Evolutionary conservation across 495 filamentous ascomycete genomes (phyloP).

Genomic region (Penicillium bovifimosum): DNA sequence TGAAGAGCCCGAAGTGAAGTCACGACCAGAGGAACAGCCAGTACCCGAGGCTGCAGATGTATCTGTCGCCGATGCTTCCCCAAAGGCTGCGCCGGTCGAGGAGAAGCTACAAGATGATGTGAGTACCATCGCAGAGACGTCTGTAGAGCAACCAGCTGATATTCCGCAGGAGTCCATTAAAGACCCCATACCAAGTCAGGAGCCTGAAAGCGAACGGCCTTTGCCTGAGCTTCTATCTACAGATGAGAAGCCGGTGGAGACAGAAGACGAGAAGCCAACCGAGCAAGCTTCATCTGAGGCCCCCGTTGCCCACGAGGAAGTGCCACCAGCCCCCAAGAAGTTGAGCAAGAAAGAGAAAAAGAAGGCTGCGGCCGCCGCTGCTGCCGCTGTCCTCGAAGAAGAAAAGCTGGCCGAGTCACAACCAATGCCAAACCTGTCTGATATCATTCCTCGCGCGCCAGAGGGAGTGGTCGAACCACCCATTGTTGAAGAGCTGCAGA

Average conservation of each 20-base stretch:
- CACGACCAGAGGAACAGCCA: neutral
- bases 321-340: slow-evolving; percentile 8
- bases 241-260: neutral
- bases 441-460: neutral
- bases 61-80: neutral
- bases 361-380: slow-evolving; percentile 12
- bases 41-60: neutral
- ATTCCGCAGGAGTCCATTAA: neutral
- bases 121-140: neutral
- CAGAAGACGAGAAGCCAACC: neutral
- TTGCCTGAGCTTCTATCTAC: neutral
- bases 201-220: neutral
- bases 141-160: neutral
- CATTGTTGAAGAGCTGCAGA: neutral
- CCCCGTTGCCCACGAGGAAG: neutral
- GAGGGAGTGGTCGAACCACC: neutral
- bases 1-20: slow-evolving; percentile 11
- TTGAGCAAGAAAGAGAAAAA: slow-evolving; percentile 24
- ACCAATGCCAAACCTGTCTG: neutral
- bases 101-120: neutral
- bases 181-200: neutral
- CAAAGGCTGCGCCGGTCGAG: neutral
- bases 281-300: neutral
- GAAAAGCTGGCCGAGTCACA: slow-evolving; percentile 15
- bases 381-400: neutral